Evolutionary conservation across 208 protist species (phyloP), one percentile per base, ranked within the genome.

Genomic region (Acanthamoeba lenticulata): DNA sequence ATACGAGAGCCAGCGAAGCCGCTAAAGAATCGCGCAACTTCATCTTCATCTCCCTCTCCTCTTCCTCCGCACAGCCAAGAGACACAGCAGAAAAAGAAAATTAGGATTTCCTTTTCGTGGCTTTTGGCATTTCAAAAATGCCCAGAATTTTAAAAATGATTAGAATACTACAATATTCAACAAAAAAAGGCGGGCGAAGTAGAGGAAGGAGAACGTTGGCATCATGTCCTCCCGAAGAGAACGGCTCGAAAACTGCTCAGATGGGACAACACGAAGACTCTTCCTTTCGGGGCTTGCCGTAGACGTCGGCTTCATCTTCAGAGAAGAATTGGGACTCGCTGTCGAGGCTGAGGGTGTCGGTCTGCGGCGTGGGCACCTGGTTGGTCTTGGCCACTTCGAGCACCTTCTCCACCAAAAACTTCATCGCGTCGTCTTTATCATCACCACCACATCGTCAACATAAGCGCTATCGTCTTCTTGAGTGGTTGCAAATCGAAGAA

Each of bases 331-430:
- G 36, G 21, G 72, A 83, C 27, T 90, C 83, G 6, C n/a, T 47
- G 11, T 90, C 83, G 34, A 90, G 52, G 24, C 24, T 65, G 29
- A 90, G 44, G 9, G 83, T 90, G 36, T 90, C 83, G 24, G 6
- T 45, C 17, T 57, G 44, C 44, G 52, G 52, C 13, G 29, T 90
- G 29, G 83, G 83, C 11, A 90, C 89, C 27, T 62, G 40, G 27
- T 93, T 93, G 29, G 40, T 74, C 62, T 93, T 93, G 34, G 89
- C 89, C 27, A 93, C 89, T 19, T 83, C 89, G 19, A 93, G 40
- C 32, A 93, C 67, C 45, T 93, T 93, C 24, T 44, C 62, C 4
- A 93, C 42, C 89, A 93, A 29, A 32, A 93, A 93, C 60, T 81
- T 93, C 89, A 93, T 93, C n/a, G 89, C 89, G 4, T 93, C 47